Conservation (phyloP, 805 yeast species). For the Wickerhamiella domercqiae region DNA sequence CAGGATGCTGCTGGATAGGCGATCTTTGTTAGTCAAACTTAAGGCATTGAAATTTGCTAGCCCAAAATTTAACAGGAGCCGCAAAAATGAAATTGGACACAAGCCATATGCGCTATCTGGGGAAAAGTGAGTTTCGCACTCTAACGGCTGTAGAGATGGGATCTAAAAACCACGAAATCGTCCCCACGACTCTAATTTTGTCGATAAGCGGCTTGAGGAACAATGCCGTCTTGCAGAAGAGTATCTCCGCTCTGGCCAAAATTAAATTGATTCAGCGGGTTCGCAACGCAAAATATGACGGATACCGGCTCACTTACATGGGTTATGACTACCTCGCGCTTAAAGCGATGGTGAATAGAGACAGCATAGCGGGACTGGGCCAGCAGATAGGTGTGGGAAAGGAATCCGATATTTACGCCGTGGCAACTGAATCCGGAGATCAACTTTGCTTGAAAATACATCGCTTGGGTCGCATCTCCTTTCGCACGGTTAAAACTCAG, state of each 20-base stretch:
- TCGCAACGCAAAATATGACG: slow-evolving; percentile 89
- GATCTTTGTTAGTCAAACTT: too few relatives aligned
- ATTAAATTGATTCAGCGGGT: slow-evolving; percentile 59
- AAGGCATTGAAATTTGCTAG: too few relatives aligned
- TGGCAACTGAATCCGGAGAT: slow-evolving; percentile 49
- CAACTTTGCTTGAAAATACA: slow-evolving; percentile 75
- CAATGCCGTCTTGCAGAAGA: slow-evolving; percentile 58
- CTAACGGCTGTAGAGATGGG: slow-evolving; percentile 77
- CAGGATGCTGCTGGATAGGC: too few relatives aligned
- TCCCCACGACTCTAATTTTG: slow-evolving; percentile 74
- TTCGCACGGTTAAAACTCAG: slow-evolving; percentile 80
- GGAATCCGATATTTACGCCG: slow-evolving; percentile 87
- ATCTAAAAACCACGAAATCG: slow-evolving; percentile 83
- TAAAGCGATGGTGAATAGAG: slow-evolving; percentile 63
- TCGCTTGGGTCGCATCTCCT: slow-evolving; percentile 86
- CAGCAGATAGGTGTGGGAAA: slow-evolving; percentile 91
- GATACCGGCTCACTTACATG: slow-evolving; percentile 71
- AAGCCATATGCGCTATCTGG: slow-evolving; percentile 81
- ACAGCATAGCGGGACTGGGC: slow-evolving; percentile 64
- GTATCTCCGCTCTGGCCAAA: slow-evolving; percentile 78
- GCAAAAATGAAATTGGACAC: slow-evolving; percentile 73
- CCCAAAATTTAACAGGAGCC: too few relatives aligned
- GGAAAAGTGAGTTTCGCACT: slow-evolving; percentile 80
- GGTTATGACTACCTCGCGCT: slow-evolving; percentile 91
- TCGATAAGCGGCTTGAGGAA: slow-evolving; percentile 65